phyloP scores from a whole-genome alignment of 2,329 filamentous ascomycete species.

The Fulvia fulva region DNA sequence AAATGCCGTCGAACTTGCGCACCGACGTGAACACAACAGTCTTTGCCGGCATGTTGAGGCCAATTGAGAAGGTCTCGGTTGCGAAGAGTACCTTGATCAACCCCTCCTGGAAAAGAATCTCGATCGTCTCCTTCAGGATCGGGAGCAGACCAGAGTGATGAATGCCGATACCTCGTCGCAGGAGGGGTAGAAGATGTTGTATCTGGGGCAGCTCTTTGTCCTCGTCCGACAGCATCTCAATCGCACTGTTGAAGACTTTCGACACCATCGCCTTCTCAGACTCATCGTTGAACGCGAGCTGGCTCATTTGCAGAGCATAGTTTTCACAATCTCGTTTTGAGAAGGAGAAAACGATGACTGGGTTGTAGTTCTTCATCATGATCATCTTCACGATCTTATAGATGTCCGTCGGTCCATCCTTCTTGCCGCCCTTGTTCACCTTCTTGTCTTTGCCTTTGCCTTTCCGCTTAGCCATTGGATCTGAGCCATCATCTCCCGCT shows the following conservation, averaged over 20 bases:
- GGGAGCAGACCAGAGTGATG: conserved; percentile 94
- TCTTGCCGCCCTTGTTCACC: conserved; percentile 78
- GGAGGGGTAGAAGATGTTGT: conserved; percentile 77
- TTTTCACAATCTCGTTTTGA: conserved; percentile 96
- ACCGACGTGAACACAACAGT: conserved; percentile 98
- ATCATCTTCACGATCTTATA: conserved; percentile 99
- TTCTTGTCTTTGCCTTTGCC: conserved; percentile 91
- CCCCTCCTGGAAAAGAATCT: conserved; percentile 97
- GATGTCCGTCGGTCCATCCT: conserved; percentile 72
- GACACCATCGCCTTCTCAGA: conserved; percentile 91
- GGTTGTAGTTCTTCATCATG: conserved; percentile 94
- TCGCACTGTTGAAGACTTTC: conserved; percentile 90
- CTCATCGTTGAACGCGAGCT: conserved; percentile 90
- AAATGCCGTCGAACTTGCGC: conserved; percentile 85
- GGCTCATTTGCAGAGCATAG: conserved; percentile 80
- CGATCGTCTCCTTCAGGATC: conserved; percentile 96
- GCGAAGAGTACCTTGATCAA: conserved; percentile 97
- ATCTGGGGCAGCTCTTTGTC: conserved; percentile 89
- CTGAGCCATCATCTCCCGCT: conserved; percentile 77
- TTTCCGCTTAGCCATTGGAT: conserved; percentile 73
- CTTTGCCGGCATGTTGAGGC: conserved; percentile 97
- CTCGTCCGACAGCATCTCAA: conserved; percentile 87
- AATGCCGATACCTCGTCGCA: conserved; percentile 90
- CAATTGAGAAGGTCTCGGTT: conserved; percentile 98
- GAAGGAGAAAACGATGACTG: conserved; percentile 98